A percentile compares a stretch with the other conserved stretches of the same genome.
Conservation (phyloP, 2,329 filamentous ascomycete genomes). For the Pestalotiopsis sp. region DNA sequence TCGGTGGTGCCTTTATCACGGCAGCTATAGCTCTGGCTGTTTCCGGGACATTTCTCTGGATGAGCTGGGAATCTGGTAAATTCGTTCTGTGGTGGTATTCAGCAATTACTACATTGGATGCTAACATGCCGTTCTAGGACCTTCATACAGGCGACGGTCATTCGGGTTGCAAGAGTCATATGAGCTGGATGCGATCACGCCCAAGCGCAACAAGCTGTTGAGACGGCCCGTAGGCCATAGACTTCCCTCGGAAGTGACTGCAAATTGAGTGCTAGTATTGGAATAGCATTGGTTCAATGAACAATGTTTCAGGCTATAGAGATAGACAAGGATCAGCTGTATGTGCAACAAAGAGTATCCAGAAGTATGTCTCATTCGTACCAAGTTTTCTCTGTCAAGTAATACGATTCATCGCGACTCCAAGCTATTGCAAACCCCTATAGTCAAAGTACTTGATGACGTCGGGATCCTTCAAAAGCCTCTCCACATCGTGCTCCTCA, state of each 20-base stretch:
- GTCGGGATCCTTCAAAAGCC: neutral
- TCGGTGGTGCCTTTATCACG: constrained; percentile 9
- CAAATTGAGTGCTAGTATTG: neutral
- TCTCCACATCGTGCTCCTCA: neutral
- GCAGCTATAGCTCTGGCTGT: neutral
- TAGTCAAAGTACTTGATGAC: constrained; percentile 3
- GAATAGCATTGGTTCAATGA: neutral
- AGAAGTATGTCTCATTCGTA: neutral
- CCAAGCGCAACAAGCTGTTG: neutral
- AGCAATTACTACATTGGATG: neutral
- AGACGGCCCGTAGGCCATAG: neutral
- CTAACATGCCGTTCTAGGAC: neutral
- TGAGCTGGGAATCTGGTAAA: constrained; percentile 4
- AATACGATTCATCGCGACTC: neutral
- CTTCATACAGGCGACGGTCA: neutral
- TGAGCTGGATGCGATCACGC: neutral
- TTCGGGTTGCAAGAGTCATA: neutral
- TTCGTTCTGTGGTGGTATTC: neutral
- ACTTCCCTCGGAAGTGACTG: neutral
- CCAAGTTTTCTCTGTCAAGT: neutral
- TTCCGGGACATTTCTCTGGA: constrained; percentile 4
- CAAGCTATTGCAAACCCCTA: neutral
- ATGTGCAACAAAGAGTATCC: neutral
- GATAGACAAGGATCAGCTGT: neutral
- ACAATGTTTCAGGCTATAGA: too few relatives aligned